Evolutionary conservation across 352 stramenopile genomes (phyloP), one percentile per base, ranked within the genome.

Genomic region (Phytophthora fragariae): DNA sequence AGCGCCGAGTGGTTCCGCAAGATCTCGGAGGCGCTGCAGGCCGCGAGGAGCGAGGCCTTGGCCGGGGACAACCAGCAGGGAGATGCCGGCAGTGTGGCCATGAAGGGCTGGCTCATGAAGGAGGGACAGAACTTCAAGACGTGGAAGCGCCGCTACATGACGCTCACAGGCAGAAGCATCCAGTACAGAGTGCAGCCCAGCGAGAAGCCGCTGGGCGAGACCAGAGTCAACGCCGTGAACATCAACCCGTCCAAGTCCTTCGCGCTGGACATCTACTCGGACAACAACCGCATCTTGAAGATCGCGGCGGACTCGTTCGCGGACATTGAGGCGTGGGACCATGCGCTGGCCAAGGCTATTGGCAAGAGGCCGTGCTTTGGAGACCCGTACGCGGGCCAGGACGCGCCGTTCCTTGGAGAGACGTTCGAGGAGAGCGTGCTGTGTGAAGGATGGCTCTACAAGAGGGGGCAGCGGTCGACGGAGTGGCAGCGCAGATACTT

Each of bases 121-220:
- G 88, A 96, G 73, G 89, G 89, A 9, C 87, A 94, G 68, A 94
- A 94, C 64, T 94, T 96, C 71, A 95, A 96, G 85, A 94, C 83
- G 19, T 96, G 89, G 89, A 96, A 96, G 62, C 77, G 82, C 35
- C 85, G 89, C 33, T 95, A 91, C 72, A 93, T 96, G 80, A 92
- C 83, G 55, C 73, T 96, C 7, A 75, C 50, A 0, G 89, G 83
- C 4, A 75, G 70, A 39, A 57, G 81, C 15, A 82, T 96, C 57
- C 85, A 92, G 75, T 96, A 96, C 70, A 76, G 85, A 61, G 86
- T 83, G 2, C 72, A 86, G 11, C 65, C 76, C 6, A 64, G 64
- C 27, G 87, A 94, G 56, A 77, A 81, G 47, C 87, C 87, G 10
- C 75, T 93, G 11, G 89, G 88, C 3, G 86, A 91, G 61, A 87